Evolutionary conservation across 2,329 filamentous ascomycete genomes (phyloP).

Genomic region (Cladorrhinum sp.): DNA sequence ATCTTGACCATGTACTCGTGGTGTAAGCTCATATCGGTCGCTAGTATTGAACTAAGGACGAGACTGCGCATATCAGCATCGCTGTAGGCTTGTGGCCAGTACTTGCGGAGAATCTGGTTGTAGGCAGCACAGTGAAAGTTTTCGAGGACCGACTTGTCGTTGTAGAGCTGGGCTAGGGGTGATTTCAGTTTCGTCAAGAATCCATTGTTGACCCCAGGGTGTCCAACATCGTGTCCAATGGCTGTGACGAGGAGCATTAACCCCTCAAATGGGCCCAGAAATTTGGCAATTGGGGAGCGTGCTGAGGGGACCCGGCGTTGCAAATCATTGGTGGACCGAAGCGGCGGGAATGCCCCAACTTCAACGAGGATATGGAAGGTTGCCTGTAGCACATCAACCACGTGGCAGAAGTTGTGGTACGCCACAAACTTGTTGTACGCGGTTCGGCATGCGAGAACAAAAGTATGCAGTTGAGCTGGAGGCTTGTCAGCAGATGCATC

Average conservation of each 20-base stretch:
- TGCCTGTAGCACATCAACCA: slow-evolving; percentile 92
- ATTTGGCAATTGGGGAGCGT: slow-evolving; percentile 62
- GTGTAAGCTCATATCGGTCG: slow-evolving; percentile 96
- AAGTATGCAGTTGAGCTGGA: slow-evolving; percentile 75
- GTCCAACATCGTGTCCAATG: slow-evolving; percentile 97
- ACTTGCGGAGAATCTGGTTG: slow-evolving; percentile 86
- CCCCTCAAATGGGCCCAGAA: slow-evolving; percentile 84
- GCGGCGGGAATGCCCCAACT: slow-evolving; percentile 71
- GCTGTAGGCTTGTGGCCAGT: slow-evolving; percentile 83
- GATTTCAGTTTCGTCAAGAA: slow-evolving; percentile 91
- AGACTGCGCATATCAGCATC: slow-evolving; percentile 77
- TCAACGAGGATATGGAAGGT: slow-evolving; percentile 85
- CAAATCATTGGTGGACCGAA: slow-evolving; percentile 41
- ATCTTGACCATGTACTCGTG: slow-evolving; percentile 95
- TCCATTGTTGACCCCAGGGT: slow-evolving; percentile 96
- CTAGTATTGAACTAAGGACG: slow-evolving; percentile 96
- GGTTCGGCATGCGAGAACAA: slow-evolving; percentile 81
- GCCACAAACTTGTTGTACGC: slow-evolving; percentile 97
- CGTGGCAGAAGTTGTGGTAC: slow-evolving; percentile 98
- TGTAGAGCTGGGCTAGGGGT: slow-evolving; percentile 90
- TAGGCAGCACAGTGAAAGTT: slow-evolving; percentile 97
- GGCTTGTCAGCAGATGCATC: slow-evolving; percentile 37
- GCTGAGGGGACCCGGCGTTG: slow-evolving; percentile 15
- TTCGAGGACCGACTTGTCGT: slow-evolving; percentile 93
- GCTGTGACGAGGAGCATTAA: slow-evolving; percentile 87